These are phyloP conservation scores for Silene conica DNA, from an alignment of 148 eudicot genomes.

Conservation along the genomic window DNA sequence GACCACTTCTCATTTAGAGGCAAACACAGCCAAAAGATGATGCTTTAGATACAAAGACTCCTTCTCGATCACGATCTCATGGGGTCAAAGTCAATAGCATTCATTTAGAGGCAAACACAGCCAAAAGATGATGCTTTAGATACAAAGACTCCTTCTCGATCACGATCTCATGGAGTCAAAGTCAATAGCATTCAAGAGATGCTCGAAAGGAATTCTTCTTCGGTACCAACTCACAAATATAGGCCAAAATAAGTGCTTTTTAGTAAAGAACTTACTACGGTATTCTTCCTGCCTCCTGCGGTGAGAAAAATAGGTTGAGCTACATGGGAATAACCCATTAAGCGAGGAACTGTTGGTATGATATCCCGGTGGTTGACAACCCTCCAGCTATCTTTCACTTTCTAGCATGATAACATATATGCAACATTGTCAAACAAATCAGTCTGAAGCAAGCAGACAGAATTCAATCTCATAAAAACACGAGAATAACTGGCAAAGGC, in stretches of 20 bases:
- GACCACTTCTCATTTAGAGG: not conserved
- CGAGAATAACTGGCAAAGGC: too few species aligned
- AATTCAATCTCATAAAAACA: too few species aligned
- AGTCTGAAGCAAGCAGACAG: not conserved
- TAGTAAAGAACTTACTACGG: constrained; percentile 40
- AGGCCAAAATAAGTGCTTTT: constrained; percentile 9
- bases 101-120: not conserved
- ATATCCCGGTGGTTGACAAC: constrained; percentile 97
- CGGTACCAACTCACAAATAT: not conserved
- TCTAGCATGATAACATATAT: constrained; percentile 41
- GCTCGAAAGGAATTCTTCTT: not conserved
- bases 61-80: not conserved
- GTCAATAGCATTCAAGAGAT: not conserved
- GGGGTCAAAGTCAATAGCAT: too few species aligned
- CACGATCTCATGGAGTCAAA: not conserved
- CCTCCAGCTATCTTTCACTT: constrained; percentile 96
- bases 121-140: constrained; percentile 1
- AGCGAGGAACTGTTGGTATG: constrained; percentile 94
- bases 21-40: not conserved
- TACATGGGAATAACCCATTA: constrained; percentile 99
- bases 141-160: not conserved
- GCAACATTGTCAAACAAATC: constrained; percentile 8
- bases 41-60: not conserved
- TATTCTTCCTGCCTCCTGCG: constrained; percentile 44
- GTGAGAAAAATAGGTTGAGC: constrained; percentile 91